Evolutionary conservation across 805 yeast species (phyloP).

Genomic region (Candida nemodendra): DNA sequence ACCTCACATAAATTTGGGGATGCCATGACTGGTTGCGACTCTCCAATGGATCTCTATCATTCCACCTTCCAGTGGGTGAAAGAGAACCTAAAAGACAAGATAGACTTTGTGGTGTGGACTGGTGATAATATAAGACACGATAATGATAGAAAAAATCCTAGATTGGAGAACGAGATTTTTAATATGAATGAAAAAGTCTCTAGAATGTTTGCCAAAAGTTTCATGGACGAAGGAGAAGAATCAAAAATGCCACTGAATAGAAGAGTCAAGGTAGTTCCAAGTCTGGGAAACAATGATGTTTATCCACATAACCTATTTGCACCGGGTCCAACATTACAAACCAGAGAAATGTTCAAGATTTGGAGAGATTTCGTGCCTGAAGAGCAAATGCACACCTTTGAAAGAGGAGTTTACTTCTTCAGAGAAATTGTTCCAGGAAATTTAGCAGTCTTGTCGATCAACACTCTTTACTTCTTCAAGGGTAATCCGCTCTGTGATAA

Average conservation of each 20-base stretch:
- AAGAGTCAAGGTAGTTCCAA: constrained; percentile 54
- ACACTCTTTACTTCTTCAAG: constrained; percentile 72
- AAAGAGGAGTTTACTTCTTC: constrained; percentile 71
- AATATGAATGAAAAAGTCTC: constrained; percentile 64
- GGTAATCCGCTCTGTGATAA: constrained; percentile 81
- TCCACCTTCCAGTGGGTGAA: constrained; percentile 67
- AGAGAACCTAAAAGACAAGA: constrained; percentile 63
- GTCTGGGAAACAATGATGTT: constrained; percentile 84
- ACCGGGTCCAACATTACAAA: constrained; percentile 86
- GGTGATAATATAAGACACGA: constrained; percentile 89
- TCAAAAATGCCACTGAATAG: constrained; percentile 26
- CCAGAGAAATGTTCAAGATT: constrained; percentile 69
- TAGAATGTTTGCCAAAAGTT: constrained; percentile 47
- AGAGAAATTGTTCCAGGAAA: constrained; percentile 77
- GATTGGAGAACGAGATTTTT: constrained; percentile 70
- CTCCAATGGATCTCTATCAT: constrained; percentile 61
- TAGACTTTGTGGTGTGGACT: constrained; percentile 87
- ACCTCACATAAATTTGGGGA: constrained; percentile 69
- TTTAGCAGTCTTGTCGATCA: constrained; percentile 75
- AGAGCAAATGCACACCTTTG: constrained; percentile 72
- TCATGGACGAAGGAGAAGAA: constrained; percentile 46
- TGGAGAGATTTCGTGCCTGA: constrained; percentile 77
- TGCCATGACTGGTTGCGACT: constrained; percentile 74
- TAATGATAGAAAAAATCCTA: constrained; percentile 69
- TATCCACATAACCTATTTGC: constrained; percentile 85